Conservation (phyloP, 2,329 filamentous ascomycete genomes). For the Paecilomyces dactylethromorphus region DNA sequence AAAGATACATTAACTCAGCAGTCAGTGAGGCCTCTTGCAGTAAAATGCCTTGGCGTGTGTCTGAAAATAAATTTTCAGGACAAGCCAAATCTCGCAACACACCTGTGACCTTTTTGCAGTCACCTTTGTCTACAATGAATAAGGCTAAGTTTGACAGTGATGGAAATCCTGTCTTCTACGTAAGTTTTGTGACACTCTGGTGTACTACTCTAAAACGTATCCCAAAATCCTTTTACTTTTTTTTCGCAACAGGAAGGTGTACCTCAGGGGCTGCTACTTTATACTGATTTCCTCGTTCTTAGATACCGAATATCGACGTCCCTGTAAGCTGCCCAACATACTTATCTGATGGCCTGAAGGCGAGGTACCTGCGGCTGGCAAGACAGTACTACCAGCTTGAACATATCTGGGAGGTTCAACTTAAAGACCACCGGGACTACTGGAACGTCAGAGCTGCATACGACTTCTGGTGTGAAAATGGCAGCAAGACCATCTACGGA, state of each 20-base stretch:
- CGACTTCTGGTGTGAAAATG: conserved; percentile 11
- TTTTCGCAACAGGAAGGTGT: not conserved
- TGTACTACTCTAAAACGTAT: not conserved
- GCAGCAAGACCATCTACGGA: conserved; percentile 7
- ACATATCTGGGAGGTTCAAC: conserved; percentile 13
- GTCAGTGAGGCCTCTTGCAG: no score
- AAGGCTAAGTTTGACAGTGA: conserved; percentile 3
- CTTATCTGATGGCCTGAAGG: conserved; percentile 2
- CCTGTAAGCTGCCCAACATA: conserved; percentile 1
- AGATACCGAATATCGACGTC: conserved; percentile 8
- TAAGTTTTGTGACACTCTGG: not conserved
- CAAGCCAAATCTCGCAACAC: not conserved
- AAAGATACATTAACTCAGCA: not conserved
- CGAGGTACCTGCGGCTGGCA: conserved; percentile 7
- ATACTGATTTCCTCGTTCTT: not conserved
- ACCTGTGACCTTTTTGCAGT: not conserved
- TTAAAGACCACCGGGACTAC: conserved; percentile 5
- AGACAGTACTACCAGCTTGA: conserved; percentile 7
- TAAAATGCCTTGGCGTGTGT: not conserved
- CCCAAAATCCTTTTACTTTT: not conserved
- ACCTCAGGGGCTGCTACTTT: not conserved
- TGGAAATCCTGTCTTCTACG: conserved; percentile 8
- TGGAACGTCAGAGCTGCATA: conserved; percentile 11
- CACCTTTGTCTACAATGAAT: not conserved
- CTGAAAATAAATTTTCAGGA: not conserved